These are phyloP conservation scores for Maudiozyma saulgeensis DNA, from an alignment of 805 yeast species.

Conservation along the genomic window DNA sequence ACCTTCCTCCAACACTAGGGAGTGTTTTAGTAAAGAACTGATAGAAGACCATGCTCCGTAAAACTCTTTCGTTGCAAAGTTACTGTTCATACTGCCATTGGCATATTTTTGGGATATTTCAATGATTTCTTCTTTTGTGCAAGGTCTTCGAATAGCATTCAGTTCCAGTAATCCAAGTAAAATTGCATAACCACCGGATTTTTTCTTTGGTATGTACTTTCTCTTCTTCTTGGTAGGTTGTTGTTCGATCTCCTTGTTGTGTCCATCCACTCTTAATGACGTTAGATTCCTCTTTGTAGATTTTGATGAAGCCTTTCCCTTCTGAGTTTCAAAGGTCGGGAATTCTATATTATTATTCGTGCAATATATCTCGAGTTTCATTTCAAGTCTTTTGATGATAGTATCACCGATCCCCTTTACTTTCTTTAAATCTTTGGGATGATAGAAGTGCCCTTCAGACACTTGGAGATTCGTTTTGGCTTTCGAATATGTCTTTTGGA, in stretches of 20 bases:
- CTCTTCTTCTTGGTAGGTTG: slow-evolving; percentile 13
- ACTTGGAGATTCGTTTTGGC: slow-evolving; percentile 47
- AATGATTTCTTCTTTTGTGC: slow-evolving; percentile 52
- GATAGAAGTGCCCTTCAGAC: slow-evolving; percentile 36
- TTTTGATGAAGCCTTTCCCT: not conserved
- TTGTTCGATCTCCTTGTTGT: not conserved
- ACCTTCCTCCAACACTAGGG: slow-evolving; percentile 44
- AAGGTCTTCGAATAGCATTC: slow-evolving; percentile 45
- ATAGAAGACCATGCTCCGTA: slow-evolving; percentile 72
- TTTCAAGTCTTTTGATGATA: slow-evolving; percentile 43
- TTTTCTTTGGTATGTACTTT: slow-evolving; percentile 56
- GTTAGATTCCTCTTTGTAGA: slow-evolving; percentile 13
- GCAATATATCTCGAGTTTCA: slow-evolving; percentile 46
- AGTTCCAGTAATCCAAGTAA: slow-evolving; percentile 45
- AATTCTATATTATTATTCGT: slow-evolving; percentile 35
- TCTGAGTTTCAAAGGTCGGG: not conserved
- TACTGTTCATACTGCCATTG: slow-evolving; percentile 47
- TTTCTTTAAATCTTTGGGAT: slow-evolving; percentile 48
- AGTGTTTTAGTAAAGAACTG: slow-evolving; percentile 52
- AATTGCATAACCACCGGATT: slow-evolving; percentile 83
- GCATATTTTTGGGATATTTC: slow-evolving; percentile 45
- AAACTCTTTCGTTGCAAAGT: slow-evolving; percentile 51
- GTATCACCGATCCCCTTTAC: slow-evolving; percentile 68
- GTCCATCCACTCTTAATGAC: slow-evolving; percentile 11
- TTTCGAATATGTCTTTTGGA: slow-evolving; percentile 42